Evolutionary conservation across 2,329 filamentous ascomycete species (phyloP).

Genomic region (Hypoxylon sp.): DNA sequence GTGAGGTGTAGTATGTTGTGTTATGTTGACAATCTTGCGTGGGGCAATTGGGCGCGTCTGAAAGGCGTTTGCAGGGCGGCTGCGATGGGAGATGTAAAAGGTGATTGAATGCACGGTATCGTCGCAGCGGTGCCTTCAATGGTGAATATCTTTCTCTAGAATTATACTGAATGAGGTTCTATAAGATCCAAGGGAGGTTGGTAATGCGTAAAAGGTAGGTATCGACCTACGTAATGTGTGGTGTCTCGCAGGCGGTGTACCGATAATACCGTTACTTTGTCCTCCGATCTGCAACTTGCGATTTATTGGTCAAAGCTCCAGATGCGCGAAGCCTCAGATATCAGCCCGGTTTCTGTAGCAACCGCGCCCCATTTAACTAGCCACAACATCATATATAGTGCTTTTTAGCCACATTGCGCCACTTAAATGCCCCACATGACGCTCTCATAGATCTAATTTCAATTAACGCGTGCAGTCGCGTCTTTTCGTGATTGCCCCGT

Average conservation of each 20-base stretch:
- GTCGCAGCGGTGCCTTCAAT: slow-evolving; percentile 9
- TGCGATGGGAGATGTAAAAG: slow-evolving; percentile 8
- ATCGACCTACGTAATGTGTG: slow-evolving; percentile 31
- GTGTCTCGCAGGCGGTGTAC: slow-evolving; percentile 45
- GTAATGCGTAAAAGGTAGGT: slow-evolving; percentile 15
- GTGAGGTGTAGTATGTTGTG: slow-evolving; percentile 20
- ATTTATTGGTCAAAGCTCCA: slow-evolving; percentile 34
- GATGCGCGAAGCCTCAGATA: slow-evolving; percentile 15
- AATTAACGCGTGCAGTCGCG: slow-evolving; percentile 52
- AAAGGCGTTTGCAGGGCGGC: neutral
- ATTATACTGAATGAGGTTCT: slow-evolving; percentile 27
- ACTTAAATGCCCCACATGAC: slow-evolving; percentile 12
- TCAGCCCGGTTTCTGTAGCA: slow-evolving; percentile 44
- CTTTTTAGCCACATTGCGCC: slow-evolving; percentile 37
- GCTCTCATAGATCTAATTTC: slow-evolving; percentile 25
- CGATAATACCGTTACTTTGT: slow-evolving; percentile 25
- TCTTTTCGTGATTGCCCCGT: slow-evolving; percentile 3
- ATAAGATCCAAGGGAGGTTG: slow-evolving; percentile 14
- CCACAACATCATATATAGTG: slow-evolving; percentile 26
- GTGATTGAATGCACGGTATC: slow-evolving; percentile 26
- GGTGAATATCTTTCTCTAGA: slow-evolving; percentile 11
- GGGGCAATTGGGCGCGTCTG: slow-evolving; percentile 39
- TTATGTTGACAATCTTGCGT: slow-evolving; percentile 37
- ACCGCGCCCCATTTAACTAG: slow-evolving; percentile 23
- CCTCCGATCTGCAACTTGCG: slow-evolving; percentile 13